Conservation (phyloP, 140 eudicot genomes). For the Cichorium intybus region DNA sequence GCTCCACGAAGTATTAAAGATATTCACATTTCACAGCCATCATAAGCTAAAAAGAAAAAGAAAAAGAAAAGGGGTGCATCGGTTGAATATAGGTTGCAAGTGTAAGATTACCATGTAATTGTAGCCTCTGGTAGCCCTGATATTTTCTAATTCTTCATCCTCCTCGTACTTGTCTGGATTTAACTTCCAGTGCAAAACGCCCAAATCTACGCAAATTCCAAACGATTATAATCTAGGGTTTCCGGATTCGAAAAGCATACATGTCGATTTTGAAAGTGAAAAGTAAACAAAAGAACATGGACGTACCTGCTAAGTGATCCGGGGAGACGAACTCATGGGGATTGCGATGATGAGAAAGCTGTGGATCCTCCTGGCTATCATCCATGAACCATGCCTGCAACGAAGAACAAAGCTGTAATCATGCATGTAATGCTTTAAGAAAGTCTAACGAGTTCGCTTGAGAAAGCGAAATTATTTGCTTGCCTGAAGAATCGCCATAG, state of each 20-base stretch:
- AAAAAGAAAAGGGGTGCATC: not conserved
- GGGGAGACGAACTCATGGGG: constrained; percentile 59
- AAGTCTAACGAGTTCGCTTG: not conserved
- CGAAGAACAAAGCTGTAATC: constrained; percentile 8
- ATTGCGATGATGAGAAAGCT: constrained; percentile 72
- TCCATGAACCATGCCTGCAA: constrained; percentile 90
- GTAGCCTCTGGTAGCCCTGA: constrained; percentile 76
- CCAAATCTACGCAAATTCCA: constrained; percentile 39
- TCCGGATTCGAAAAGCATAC: not conserved
- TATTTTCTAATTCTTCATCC: constrained; percentile 64
- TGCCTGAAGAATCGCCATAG: constrained; percentile 38
- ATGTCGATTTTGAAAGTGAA: not conserved
- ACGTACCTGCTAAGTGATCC: constrained; percentile 50
- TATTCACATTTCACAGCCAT: no score
- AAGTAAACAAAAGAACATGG: not conserved
- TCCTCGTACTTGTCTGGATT: constrained; percentile 68
- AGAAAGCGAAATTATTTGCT: not conserved
- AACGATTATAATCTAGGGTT: not conserved
- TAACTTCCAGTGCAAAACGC: constrained; percentile 81
- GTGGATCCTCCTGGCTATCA: constrained; percentile 50
- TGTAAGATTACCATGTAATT: constrained; percentile 56
- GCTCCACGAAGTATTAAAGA: no score
- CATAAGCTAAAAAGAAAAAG: not conserved
- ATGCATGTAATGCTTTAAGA: not conserved
- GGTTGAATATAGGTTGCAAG: not conserved